These are phyloP conservation scores for Seiridium unicorne DNA, from an alignment of 2,329 filamentous ascomycete genomes.

Conservation along the genomic window DNA sequence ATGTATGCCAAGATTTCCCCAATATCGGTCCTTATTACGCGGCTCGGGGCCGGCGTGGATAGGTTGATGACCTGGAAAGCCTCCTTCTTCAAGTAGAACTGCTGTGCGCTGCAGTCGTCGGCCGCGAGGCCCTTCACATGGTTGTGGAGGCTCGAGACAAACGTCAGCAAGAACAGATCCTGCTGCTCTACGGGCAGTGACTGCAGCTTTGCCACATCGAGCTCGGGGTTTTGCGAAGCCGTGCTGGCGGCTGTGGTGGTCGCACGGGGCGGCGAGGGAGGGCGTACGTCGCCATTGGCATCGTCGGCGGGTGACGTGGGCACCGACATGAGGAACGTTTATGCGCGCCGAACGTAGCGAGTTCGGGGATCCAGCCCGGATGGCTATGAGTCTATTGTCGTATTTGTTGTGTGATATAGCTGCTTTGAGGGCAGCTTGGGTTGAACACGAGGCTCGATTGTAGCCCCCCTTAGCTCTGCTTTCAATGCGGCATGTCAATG, in stretches of 20 bases:
- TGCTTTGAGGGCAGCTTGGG: neutral
- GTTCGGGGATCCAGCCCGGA: neutral
- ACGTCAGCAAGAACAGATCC: slow-evolving; percentile 88
- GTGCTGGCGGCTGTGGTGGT: slow-evolving; percentile 31
- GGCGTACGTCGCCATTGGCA: slow-evolving; percentile 27
- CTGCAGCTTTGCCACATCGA: slow-evolving; percentile 88
- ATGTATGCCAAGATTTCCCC: slow-evolving; percentile 82
- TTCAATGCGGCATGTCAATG: too few species aligned
- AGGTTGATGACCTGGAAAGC: slow-evolving; percentile 90
- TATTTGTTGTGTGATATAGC: neutral
- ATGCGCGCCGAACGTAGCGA: neutral
- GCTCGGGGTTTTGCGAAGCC: slow-evolving; percentile 64
- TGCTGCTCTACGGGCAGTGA: slow-evolving; percentile 90
- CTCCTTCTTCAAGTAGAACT: slow-evolving; percentile 90
- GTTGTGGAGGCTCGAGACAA: slow-evolving; percentile 77
- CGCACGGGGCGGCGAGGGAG: slow-evolving; percentile 22
- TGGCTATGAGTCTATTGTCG: too few species aligned
- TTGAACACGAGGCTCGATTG: neutral
- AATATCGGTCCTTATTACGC: slow-evolving; percentile 86
- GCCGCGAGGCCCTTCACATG: slow-evolving; percentile 73
- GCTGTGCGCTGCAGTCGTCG: slow-evolving; percentile 83
- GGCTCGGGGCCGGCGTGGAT: slow-evolving; percentile 74
- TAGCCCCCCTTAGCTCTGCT: too few species aligned
- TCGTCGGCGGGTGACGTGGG: slow-evolving; percentile 29
- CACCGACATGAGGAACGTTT: slow-evolving; percentile 24